Percentiles rank a stretch among this genome's conserved stretches.
These are phyloP conservation scores for Vanrija sp. DNA, from an alignment of 1,284 basidiomycete genomes.

Conservation along the genomic window DNA sequence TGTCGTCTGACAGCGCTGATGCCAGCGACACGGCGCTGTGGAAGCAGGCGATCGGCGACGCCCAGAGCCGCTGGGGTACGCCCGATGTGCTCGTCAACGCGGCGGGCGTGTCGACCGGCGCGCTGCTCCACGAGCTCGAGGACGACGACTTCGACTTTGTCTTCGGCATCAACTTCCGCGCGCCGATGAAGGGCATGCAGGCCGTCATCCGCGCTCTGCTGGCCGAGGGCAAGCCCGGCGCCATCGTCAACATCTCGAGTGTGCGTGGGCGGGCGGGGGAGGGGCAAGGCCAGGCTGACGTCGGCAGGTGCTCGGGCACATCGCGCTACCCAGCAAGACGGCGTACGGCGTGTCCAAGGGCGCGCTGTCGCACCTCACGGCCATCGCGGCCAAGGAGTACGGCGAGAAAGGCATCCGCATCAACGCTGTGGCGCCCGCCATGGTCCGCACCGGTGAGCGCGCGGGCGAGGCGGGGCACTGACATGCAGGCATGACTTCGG, in stretches of 20 bases:
- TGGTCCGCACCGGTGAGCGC: not conserved
- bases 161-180: constrained; percentile 4
- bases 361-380: not conserved
- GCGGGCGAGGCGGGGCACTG: too few relatives aligned
- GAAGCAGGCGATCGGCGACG: too few relatives aligned
- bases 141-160: too few relatives aligned
- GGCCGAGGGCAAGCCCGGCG: not conserved
- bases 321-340: not conserved
- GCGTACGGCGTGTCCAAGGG: constrained; percentile 7
- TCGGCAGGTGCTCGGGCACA: not conserved
- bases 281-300: not conserved
- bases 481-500: constrained; percentile 1
- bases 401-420: constrained; percentile 2
- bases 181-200: constrained; percentile 4
- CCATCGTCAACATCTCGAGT: constrained; percentile 9
- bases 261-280: too few relatives aligned
- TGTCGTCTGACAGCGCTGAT: too few relatives aligned
- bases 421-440: constrained; percentile 2
- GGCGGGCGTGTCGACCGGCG: constrained; percentile 2
- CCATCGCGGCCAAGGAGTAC: constrained; percentile 1
- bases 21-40: too few relatives aligned
- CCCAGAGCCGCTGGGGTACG: not conserved
- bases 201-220: constrained; percentile 2
- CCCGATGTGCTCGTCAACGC: constrained; percentile 5
- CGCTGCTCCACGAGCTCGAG: too few relatives aligned